These are phyloP conservation scores for Suillus discolor DNA, from an alignment of 768 basidiomycete species.

Conservation along the genomic window DNA sequence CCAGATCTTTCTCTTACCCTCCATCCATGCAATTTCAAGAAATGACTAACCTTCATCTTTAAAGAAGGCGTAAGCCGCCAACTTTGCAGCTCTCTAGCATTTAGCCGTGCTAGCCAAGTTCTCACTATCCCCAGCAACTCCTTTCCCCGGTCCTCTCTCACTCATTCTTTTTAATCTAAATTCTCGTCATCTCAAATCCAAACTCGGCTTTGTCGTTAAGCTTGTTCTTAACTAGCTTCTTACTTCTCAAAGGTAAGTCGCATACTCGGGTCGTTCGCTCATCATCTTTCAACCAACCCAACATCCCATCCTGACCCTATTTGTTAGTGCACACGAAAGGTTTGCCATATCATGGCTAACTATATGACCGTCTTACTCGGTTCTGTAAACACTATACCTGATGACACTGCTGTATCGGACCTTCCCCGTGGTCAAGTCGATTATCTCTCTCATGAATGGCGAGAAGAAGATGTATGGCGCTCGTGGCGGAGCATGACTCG, in stretches of 20 bases:
- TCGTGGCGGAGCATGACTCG: conserved; percentile 99
- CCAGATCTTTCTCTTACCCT: conserved; percentile 7
- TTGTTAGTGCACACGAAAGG: not conserved
- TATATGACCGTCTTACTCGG: conserved; percentile 72
- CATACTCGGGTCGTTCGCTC: not conserved
- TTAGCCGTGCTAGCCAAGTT: not conserved
- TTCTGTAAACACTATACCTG: conserved; percentile 63
- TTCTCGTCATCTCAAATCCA: not conserved
- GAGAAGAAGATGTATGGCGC: conserved; percentile 97
- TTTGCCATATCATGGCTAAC: conserved; percentile 49
- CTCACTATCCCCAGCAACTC: not conserved
- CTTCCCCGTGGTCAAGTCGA: conserved; percentile 93
- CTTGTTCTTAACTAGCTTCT: not conserved
- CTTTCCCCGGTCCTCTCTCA: not conserved
- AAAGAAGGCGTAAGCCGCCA: not conserved
- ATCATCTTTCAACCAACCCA: not conserved
- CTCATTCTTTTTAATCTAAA: conserved; percentile 1
- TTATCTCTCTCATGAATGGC: conserved; percentile 97
- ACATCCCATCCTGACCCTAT: not conserved
- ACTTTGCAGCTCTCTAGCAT: not conserved
- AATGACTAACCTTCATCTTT: not conserved
- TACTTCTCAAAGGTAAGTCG: not conserved
- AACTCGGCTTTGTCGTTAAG: not conserved
- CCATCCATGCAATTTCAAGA: conserved; percentile 1
- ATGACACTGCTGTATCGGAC: conserved; percentile 82